Base-by-base conservation (phyloP, 2,329 filamentous ascomycete species). In the Xenoacremonium recifei region DNA sequence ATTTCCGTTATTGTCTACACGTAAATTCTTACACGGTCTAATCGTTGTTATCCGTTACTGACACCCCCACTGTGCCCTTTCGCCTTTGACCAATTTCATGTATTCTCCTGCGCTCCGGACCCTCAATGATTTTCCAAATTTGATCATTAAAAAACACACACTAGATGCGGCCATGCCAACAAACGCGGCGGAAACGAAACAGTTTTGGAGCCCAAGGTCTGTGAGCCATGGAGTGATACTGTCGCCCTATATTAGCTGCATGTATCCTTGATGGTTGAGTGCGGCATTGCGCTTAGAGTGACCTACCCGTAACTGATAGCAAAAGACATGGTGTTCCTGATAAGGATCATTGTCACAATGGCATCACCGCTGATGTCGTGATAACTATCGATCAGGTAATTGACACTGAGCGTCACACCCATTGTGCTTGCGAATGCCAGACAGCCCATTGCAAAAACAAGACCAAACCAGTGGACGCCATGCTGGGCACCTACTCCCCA, bases 211-310 rank as follows among this genome's bases (percentile, higher is more conserved):
- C 0, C 71, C 71, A 36, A 70, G 53, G 5, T 63, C 53, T 5
- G 58, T 63, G 2, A 72, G 53, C 70, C 70, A 73, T 0, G 70
- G 70, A 0, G 70, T 73, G 20, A 73, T 65, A 13, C 75, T 80
- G n/a, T 3, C 3, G 1, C 2, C 3, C 9, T 5, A 5, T 4
- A 23, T 55, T 7, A 57, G 40, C 30, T 7, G 15, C 15, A 32
- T 2, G 3, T 18, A n/a, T 5, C 17, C 13, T 3, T 3, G 0
- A 5, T 5, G n/a, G n/a, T n/a, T n/a, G 0, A 9, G 0, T 3
- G 2, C 6, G 2, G 2, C 1, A 17, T 4, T 3, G 23, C 13
- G 7, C 23, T n/a, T n/a, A 13, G 23, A 4, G 3, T 2, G 2
- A 44, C 54, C 44, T 34, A 54, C 54, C 51, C 62, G 31, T 65